Base-by-base conservation (phyloP, 2,329 filamentous ascomycete species). In the Nannizzia gypsea region DNA sequence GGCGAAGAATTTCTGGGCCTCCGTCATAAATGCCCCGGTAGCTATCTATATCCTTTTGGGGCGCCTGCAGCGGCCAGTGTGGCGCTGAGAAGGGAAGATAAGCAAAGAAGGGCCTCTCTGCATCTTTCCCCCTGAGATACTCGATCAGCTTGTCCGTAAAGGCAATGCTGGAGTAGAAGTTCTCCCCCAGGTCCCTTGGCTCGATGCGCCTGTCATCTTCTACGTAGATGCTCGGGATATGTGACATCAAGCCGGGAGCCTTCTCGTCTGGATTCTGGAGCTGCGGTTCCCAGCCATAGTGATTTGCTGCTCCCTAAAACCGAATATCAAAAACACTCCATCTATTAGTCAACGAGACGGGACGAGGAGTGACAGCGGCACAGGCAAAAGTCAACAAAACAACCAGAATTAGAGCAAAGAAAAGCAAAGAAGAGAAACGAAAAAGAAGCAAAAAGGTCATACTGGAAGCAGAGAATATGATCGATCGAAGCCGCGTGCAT, bases 1-100 rank as follows among this genome's bases (percentile, higher is more conserved):
- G 66, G 1, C 83, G 74, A 9, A 86, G 74, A 0, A 74, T 80
- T 20, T 83, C 80, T 0, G 83, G 83, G 0, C 83, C 83, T 3
- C 83, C 80, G 55, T 83, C 78, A 65, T 86, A 86, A 0, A 81
- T 72, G 17, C 82, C 82, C 13, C 75, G 76, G 68, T 85, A 85
- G 64, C 83, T 80, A 17, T 76, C 73, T 48, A 81, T 78, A 59
- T 79, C 78, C 61, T 82, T 77, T 57, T 75, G 70, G 0, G 82
- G 81, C 0, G 81, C 81, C 64, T 85, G 83, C 5, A 85, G 70
- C 1, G 83, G 83, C 83, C 83, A 85, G 64, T 85, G 82, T 1
- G 82, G 82, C 0, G 82, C 83, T 0, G 81, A 82, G 67, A 84
- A 85, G 1, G 82, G 81, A 1, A 82, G 72, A 66, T 83, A 84